phyloP scores from a whole-genome alignment of 257 asterid genomes.

The Nicotiana knightiana region DNA sequence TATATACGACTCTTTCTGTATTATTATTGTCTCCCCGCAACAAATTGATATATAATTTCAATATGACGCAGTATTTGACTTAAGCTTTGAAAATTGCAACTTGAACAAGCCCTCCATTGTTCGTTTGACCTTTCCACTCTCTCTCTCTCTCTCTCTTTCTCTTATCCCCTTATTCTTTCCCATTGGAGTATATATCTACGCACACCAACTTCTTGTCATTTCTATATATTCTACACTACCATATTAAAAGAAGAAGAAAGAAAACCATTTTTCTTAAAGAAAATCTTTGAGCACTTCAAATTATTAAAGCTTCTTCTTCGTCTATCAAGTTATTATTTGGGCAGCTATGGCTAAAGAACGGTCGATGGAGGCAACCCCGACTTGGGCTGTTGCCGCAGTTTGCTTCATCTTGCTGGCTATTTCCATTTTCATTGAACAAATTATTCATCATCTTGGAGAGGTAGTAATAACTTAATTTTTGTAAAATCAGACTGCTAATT shows the following conservation, averaged over 20 bases:
- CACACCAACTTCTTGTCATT: background rate
- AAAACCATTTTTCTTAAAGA: background rate
- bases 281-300: background rate
- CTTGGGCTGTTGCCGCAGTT: conserved; percentile 21
- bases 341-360: conserved; percentile 8
- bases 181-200: background rate
- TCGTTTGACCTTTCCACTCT: background rate
- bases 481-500: background rate
- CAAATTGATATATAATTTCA: background rate
- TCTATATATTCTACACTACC: no score
- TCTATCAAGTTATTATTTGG: background rate
- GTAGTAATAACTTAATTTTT: background rate
- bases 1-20: background rate
- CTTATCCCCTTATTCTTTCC: background rate
- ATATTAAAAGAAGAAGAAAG: background rate
- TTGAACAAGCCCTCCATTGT: background rate
- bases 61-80: background rate
- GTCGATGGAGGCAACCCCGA: conserved; percentile 19
- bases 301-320: background rate
- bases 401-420: conserved; percentile 17
- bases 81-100: background rate
- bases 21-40: background rate
- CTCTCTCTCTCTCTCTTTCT: background rate
- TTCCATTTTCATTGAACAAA: conserved; percentile 18
- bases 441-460: conserved; percentile 20